phyloP scores from a whole-genome alignment of 495 filamentous ascomycete genomes.

The Talaromyces trachyspermus region DNA sequence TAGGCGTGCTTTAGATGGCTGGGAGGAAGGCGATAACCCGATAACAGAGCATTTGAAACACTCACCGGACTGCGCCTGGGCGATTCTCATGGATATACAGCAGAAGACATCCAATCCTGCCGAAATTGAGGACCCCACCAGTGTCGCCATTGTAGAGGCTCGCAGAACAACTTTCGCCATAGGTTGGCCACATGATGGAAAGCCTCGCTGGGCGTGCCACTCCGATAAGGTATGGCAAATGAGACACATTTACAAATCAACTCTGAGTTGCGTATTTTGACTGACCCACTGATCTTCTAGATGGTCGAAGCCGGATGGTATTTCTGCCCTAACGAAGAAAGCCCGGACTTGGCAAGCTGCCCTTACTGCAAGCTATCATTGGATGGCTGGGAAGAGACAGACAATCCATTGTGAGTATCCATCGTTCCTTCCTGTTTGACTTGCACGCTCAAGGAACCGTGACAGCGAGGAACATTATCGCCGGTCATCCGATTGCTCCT shows the following conservation, averaged over 20 bases:
- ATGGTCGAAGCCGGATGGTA: conserved; percentile 91
- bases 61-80: conserved; percentile 78
- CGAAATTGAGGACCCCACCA: conserved; percentile 63
- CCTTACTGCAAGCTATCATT: conserved; percentile 79
- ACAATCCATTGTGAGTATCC: conserved; percentile 67
- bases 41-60: conserved; percentile 78
- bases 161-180: conserved; percentile 69
- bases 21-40: conserved; percentile 79
- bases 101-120: conserved; percentile 54
- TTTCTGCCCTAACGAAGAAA: conserved; percentile 75
- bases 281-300: conserved; percentile 34
- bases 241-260: conserved; percentile 1
- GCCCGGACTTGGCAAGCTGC: conserved; percentile 78
- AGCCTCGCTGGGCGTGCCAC: conserved; percentile 82
- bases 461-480: conserved; percentile 75
- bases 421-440: conserved; percentile 12
- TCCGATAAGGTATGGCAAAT: conserved; percentile 59
- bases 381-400: conserved; percentile 86
- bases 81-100: conserved; percentile 67
- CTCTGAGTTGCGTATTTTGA: conserved; percentile 10
- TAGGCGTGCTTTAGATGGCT: conserved; percentile 70
- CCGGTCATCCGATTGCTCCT: conserved; percentile 70
- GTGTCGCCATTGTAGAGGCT: conserved; percentile 61
- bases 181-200: conserved; percentile 82
- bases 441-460: conserved; percentile 20